A percentile compares a stretch with the other conserved stretches of the same genome.
phyloP scores from a whole-genome alignment of 495 filamentous ascomycete genomes.

The Trichocladium antarcticum region DNA sequence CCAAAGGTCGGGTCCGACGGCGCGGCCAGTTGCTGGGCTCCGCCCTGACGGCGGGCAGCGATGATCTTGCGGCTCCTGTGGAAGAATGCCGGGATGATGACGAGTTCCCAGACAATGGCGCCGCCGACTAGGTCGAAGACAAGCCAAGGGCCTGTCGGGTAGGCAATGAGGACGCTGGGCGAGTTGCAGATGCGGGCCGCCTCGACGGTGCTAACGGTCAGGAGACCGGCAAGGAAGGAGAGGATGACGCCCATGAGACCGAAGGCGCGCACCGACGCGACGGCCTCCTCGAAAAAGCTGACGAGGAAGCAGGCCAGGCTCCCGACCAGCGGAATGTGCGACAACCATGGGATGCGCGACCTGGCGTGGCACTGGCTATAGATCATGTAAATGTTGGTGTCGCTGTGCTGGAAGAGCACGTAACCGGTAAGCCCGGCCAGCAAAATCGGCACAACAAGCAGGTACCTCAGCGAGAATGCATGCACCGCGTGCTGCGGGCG shows the following conservation, averaged over 20 bases:
- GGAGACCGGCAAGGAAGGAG: constrained; percentile 24
- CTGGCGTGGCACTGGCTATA: constrained; percentile 35
- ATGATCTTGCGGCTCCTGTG: constrained; percentile 23
- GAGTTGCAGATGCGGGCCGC: constrained; percentile 29
- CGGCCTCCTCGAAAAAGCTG: constrained; percentile 27
- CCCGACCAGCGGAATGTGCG: constrained; percentile 26
- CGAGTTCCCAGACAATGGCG: constrained; percentile 32
- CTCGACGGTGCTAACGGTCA: constrained; percentile 31
- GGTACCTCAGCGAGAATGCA: background rate
- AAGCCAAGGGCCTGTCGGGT: constrained; percentile 30
- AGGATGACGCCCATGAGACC: constrained; percentile 23
- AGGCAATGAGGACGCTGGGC: constrained; percentile 22
- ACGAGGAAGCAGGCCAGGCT: constrained; percentile 32
- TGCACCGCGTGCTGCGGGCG: background rate
- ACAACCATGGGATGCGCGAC: constrained; percentile 26
- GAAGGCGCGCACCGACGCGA: constrained; percentile 17
- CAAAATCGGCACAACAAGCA: constrained; percentile 26
- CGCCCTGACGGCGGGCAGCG: constrained; percentile 8
- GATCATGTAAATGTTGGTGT: constrained; percentile 31
- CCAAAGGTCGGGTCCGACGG: constrained; percentile 20
- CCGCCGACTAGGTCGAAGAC: constrained; percentile 32
- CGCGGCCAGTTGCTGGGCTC: constrained; percentile 1
- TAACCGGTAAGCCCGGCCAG: constrained; percentile 22
- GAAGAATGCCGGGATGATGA: constrained; percentile 34
- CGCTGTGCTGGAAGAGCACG: constrained; percentile 23